These are phyloP conservation scores for Torulaspora quercuum DNA, from an alignment of 805 yeast species.

Conservation along the genomic window DNA sequence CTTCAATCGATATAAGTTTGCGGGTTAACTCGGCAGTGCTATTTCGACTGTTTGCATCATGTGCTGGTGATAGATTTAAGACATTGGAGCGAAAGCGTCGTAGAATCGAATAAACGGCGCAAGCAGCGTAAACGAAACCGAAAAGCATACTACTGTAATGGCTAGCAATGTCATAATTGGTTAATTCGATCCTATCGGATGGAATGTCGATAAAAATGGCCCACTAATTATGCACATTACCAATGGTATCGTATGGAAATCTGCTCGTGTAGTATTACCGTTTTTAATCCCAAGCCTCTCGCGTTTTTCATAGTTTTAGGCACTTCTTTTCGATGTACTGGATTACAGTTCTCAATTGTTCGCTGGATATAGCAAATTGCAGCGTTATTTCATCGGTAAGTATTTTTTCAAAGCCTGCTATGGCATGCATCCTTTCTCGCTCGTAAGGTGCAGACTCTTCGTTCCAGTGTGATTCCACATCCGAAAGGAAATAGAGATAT, in stretches of 20 bases:
- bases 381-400: constrained; percentile 15
- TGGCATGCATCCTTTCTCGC: constrained; percentile 7
- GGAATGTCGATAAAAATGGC: too few relatives aligned
- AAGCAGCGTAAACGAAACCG: constrained; percentile 4
- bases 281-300: too few relatives aligned
- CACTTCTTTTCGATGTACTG: constrained; percentile 15
- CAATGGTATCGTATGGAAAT: too few relatives aligned
- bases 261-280: too few relatives aligned
- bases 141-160: not conserved
- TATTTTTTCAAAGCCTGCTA: constrained; percentile 17
- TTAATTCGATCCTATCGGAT: too few relatives aligned
- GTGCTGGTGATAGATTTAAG: too few relatives aligned
- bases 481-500: constrained; percentile 18
- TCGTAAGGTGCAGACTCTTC: not conserved
- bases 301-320: too few relatives aligned
- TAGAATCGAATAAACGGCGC: not conserved
- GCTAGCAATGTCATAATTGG: not conserved
- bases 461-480: constrained; percentile 9
- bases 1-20: constrained; percentile 2
- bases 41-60: too few relatives aligned
- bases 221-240: too few relatives aligned
- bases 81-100: not conserved
- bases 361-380: constrained; percentile 19
- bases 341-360: constrained; percentile 16
- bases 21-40: constrained; percentile 7